Percentiles rank a stretch among this genome's conserved stretches.
Evolutionary conservation across 1,284 basidiomycete genomes (phyloP).

Genomic region (Calocybe gambosa): DNA sequence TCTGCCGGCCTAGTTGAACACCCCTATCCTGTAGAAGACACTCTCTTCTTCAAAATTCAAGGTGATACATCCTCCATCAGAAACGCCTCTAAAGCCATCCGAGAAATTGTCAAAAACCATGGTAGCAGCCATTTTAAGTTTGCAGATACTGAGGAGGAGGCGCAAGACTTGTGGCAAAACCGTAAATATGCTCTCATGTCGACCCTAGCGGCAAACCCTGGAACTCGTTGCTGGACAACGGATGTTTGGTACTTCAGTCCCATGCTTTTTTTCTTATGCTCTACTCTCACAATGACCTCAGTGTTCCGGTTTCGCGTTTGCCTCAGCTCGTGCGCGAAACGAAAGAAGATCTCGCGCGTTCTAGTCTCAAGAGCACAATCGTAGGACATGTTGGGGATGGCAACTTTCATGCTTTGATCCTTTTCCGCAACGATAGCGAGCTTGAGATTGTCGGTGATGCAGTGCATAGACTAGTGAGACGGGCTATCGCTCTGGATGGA

Average conservation of each 20-base stretch:
- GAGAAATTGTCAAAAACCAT: constrained; percentile 60
- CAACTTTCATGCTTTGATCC: constrained; percentile 65
- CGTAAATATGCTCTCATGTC: constrained; percentile 81
- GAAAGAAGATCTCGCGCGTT: constrained; percentile 63
- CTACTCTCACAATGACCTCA: constrained; percentile 26
- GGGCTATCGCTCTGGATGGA: constrained; percentile 65
- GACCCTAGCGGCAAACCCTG: constrained; percentile 60
- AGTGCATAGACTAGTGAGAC: constrained; percentile 62
- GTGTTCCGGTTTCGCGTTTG: constrained; percentile 73
- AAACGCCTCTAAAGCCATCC: constrained; percentile 54
- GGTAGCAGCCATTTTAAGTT: constrained; percentile 70
- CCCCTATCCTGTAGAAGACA: constrained; percentile 69
- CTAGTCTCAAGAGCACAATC: constrained; percentile 64
- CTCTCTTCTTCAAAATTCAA: constrained; percentile 89
- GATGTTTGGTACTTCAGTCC: constrained; percentile 64
- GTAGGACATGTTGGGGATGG: constrained; percentile 88
- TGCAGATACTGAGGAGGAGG: constrained; percentile 71
- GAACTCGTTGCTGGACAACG: constrained; percentile 74
- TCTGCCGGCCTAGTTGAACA: constrained; percentile 47
- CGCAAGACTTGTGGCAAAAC: constrained; percentile 81
- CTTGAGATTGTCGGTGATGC: constrained; percentile 47
- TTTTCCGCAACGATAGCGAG: constrained; percentile 62
- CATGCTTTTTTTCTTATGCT: background rate
- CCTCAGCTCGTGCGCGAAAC: constrained; percentile 69
- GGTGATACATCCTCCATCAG: constrained; percentile 59